phyloP scores from a whole-genome alignment of 2,329 filamentous ascomycete genomes.

The Verruconis gallopava region DNA sequence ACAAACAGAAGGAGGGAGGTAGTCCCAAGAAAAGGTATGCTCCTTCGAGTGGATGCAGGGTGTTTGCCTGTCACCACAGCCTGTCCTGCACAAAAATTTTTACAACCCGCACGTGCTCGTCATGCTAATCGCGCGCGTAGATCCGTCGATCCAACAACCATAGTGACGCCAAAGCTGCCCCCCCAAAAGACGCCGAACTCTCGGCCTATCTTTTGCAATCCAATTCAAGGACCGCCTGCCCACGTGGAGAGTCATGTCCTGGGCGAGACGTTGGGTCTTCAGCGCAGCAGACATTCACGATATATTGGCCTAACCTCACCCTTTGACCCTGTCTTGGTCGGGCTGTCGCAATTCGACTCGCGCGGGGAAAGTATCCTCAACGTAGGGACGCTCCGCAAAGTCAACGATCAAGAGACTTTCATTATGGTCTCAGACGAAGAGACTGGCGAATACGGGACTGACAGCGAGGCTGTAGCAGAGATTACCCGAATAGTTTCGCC shows the following conservation, averaged over 20 bases:
- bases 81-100: constrained; percentile 6
- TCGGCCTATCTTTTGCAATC: constrained; percentile 18
- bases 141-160: constrained; percentile 7
- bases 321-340: constrained; percentile 72
- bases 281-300: constrained; percentile 66
- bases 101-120: constrained; percentile 3
- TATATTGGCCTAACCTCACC: constrained; percentile 75
- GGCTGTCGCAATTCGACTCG: constrained; percentile 65
- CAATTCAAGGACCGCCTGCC: constrained; percentile 13
- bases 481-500: constrained; percentile 66
- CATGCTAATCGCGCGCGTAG: constrained; percentile 3
- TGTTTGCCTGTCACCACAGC: background rate
- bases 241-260: constrained; percentile 18
- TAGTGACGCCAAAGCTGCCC: constrained; percentile 1
- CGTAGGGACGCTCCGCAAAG: constrained; percentile 51
- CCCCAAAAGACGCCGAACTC: constrained; percentile 7
- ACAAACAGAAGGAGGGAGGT: constrained; percentile 37
- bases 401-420: constrained; percentile 67
- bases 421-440: constrained; percentile 63
- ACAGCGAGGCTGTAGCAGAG: constrained; percentile 53
- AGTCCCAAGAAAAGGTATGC: constrained; percentile 58
- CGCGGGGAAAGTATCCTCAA: constrained; percentile 68
- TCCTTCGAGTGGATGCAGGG: background rate
- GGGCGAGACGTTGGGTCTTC: constrained; percentile 51
- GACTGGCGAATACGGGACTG: constrained; percentile 58